A percentile compares a stretch with the other conserved stretches of the same genome.
Conservation (phyloP, 208 protist species). For the Acanthamoeba culbertsoni region DNA sequence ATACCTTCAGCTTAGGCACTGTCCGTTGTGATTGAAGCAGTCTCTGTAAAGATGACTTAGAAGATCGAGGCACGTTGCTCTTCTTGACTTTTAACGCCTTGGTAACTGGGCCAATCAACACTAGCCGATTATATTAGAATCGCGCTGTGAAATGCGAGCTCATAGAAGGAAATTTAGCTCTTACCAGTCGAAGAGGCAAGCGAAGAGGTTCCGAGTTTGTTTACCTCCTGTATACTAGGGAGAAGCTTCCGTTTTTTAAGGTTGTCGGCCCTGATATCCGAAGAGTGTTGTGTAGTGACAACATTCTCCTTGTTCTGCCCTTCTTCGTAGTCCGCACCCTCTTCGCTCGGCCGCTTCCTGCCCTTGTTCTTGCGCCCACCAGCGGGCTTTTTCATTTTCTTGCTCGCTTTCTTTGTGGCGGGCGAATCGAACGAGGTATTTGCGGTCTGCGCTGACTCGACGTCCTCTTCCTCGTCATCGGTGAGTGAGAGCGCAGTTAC, state of each 20-base stretch:
- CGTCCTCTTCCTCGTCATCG: neutral
- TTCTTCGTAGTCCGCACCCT: neutral
- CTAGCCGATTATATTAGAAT: no score
- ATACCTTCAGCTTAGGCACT: slow-evolving; percentile 10
- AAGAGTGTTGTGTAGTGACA: neutral
- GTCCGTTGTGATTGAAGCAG: slow-evolving; percentile 2
- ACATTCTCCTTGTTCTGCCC: neutral
- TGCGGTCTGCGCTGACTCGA: neutral
- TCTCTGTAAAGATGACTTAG: neutral
- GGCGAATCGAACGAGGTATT: no score
- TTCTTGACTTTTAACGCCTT: neutral
- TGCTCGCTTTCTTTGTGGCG: neutral
- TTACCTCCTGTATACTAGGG: neutral
- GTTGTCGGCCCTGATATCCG: neutral
- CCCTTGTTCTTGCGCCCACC: neutral
- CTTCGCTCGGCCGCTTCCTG: neutral
- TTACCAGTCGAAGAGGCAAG: slow-evolving; percentile 7
- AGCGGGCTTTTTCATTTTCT: neutral
- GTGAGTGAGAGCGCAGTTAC: neutral
- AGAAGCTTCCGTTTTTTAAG: neutral
- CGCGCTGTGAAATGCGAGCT: no score
- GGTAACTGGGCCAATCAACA: neutral
- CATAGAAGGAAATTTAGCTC: no score
- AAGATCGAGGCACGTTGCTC: no score
- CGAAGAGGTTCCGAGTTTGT: neutral